A percentile compares a stretch with the other conserved stretches of the same genome.
Evolutionary conservation across 1,284 basidiomycete species (phyloP).

Genomic region (Pseudozyma sp.): DNA sequence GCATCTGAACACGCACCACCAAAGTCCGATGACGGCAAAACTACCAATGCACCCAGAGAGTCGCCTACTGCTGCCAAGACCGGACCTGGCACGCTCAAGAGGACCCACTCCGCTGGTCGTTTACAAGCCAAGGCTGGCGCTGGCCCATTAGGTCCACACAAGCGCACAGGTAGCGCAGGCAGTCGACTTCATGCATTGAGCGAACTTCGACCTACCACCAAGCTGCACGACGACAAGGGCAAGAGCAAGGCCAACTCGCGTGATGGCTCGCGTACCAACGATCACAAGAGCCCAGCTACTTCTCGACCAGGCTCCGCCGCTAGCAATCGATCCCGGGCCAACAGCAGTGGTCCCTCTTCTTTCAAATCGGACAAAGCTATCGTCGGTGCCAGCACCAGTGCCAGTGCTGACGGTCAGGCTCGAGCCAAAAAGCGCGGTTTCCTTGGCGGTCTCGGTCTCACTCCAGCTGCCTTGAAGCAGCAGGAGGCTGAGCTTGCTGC

Average conservation of each 20-base stretch:
- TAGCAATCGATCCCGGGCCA: conserved; percentile 46
- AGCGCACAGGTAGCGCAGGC: conserved; percentile 58
- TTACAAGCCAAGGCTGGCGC: conserved; percentile 51
- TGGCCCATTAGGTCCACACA: conserved; percentile 48
- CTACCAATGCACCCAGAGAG: conserved; percentile 11
- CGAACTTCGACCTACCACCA: conserved; percentile 62
- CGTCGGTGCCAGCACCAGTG: conserved; percentile 10
- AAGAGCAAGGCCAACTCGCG: conserved; percentile 22
- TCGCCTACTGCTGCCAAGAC: conserved; percentile 24
- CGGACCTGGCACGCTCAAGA: conserved; percentile 35
- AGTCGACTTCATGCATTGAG: conserved; percentile 60
- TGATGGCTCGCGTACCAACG: conserved; percentile 7
- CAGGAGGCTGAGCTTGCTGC: conserved; percentile 47
- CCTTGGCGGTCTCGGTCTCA: conserved; percentile 51
- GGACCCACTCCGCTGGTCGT: conserved; percentile 55
- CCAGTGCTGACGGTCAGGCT: conserved; percentile 6
- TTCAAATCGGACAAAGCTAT: conserved; percentile 47
- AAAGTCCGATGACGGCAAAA: conserved; percentile 10
- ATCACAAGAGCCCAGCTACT: conserved; percentile 38
- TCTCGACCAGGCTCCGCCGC: conserved; percentile 43
- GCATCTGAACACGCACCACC: conserved; percentile 24
- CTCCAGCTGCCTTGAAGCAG: conserved; percentile 51
- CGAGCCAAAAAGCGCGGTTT: conserved; percentile 50
- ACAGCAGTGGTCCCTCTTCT: conserved; percentile 42
- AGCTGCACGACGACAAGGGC: conserved; percentile 49